Evolutionary conservation across 208 protist species (phyloP).

Genomic region (Trichomonas tenax): DNA sequence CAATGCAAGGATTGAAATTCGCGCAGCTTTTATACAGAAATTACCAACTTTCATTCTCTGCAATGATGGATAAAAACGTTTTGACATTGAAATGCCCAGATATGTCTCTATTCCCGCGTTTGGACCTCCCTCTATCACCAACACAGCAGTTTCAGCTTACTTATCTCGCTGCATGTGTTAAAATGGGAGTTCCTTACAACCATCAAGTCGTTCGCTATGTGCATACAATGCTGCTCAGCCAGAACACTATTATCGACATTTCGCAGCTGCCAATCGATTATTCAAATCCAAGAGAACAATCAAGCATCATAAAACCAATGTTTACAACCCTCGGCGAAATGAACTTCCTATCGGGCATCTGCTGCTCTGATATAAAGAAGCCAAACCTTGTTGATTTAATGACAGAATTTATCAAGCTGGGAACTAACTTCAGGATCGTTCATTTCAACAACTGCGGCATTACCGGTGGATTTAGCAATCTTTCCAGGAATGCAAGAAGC

Average conservation of each 20-base stretch:
- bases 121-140: not conserved
- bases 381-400: not conserved
- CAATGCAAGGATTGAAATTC: not conserved
- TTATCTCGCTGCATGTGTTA: not conserved
- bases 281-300: not conserved
- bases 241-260: not conserved
- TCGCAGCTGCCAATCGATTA: not conserved
- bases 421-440: not conserved
- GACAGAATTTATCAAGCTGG: not conserved
- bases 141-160: not conserved
- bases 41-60: not conserved
- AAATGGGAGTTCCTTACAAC: not conserved
- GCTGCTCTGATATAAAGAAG: not conserved
- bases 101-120: not conserved
- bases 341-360: not conserved
- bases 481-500: not conserved
- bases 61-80: not conserved
- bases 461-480: not conserved
- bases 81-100: not conserved
- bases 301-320: not conserved
- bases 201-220: not conserved
- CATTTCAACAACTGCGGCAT: not conserved
- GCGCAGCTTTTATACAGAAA: not conserved
- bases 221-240: not conserved
- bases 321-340: not conserved